Evolutionary conservation across 2,329 filamentous ascomycete genomes (phyloP).

Genomic region (Chaetothyriales sp.): DNA sequence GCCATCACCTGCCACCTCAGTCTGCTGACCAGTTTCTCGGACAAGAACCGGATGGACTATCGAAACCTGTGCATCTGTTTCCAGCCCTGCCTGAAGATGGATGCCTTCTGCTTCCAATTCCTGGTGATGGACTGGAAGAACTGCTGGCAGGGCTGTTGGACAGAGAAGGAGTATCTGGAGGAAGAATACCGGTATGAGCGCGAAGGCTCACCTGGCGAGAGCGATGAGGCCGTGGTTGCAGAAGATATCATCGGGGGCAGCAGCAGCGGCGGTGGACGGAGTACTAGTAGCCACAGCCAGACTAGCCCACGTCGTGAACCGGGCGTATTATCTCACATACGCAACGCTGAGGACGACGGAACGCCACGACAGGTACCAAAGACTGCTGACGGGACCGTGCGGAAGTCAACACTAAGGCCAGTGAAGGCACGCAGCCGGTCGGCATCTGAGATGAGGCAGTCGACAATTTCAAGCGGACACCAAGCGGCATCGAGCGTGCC

Average conservation of each 20-base stretch:
- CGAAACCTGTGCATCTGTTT: conserved; percentile 93
- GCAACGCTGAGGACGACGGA: neutral
- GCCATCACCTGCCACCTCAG: conserved; percentile 94
- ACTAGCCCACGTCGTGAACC: neutral
- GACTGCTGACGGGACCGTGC: neutral
- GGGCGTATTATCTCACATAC: neutral
- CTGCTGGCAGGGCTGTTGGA: conserved; percentile 93
- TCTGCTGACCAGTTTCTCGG: conserved; percentile 73
- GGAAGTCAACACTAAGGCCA: neutral
- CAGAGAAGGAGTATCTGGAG: conserved; percentile 64
- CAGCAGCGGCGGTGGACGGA: conserved; percentile 37
- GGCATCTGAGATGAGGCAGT: neutral
- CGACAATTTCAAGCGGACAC: conserved; percentile 8
- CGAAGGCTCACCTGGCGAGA: conserved; percentile 18
- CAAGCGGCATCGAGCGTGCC: conserved; percentile 12
- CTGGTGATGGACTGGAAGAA: conserved; percentile 89
- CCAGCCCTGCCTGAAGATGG: conserved; percentile 91
- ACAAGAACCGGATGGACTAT: conserved; percentile 98
- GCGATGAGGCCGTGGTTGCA: conserved; percentile 11
- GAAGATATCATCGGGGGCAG: conserved; percentile 44
- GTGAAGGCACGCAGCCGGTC: neutral
- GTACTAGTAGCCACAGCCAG: conserved; percentile 31
- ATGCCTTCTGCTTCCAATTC: conserved; percentile 88
- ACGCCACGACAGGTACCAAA: neutral
- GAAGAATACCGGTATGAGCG: conserved; percentile 25